Conservation (phyloP, 345 rosid species). For the Physaria fendleri region DNA sequence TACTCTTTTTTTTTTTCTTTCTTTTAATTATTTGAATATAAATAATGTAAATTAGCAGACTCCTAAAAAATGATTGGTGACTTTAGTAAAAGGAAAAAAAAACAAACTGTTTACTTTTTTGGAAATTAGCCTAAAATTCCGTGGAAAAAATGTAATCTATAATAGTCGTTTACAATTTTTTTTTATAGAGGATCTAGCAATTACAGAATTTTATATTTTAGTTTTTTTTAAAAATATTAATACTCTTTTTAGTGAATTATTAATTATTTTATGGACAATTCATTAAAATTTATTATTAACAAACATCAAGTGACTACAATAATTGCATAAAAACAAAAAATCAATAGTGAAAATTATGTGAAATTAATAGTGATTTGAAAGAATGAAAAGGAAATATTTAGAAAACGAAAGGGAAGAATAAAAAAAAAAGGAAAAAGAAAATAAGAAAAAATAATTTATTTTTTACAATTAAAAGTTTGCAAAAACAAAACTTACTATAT, state of each 20-base stretch:
- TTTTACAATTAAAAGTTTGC: neutral
- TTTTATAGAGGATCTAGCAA: neutral
- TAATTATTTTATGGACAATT: too few relatives aligned
- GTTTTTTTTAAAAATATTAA: neutral
- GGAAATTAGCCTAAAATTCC: constrained; percentile 13
- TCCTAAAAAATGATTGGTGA: constrained; percentile 11
- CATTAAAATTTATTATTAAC: constrained; percentile 4
- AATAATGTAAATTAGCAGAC: neutral
- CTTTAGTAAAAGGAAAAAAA: constrained; percentile 7
- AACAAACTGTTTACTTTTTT: neutral
- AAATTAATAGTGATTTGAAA: constrained; percentile 10
- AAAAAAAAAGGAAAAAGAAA: neutral
- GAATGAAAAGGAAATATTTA: constrained; percentile 15
- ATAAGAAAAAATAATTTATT: neutral
- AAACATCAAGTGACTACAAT: constrained; percentile 16
- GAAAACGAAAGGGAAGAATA: constrained; percentile 16
- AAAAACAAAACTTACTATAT: constrained; percentile 27
- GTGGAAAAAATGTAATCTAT: neutral
- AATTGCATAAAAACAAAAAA: neutral
- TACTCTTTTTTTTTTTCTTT: neutral
- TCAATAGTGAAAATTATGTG: neutral
- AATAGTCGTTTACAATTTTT: constrained; percentile 4
- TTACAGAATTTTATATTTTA: neutral
- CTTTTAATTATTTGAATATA: neutral
- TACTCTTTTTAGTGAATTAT: neutral